Evolutionary conservation across 768 basidiomycete genomes (phyloP), one percentile per base, ranked within the genome.

Genomic region (Rhodotorula toruloides): DNA sequence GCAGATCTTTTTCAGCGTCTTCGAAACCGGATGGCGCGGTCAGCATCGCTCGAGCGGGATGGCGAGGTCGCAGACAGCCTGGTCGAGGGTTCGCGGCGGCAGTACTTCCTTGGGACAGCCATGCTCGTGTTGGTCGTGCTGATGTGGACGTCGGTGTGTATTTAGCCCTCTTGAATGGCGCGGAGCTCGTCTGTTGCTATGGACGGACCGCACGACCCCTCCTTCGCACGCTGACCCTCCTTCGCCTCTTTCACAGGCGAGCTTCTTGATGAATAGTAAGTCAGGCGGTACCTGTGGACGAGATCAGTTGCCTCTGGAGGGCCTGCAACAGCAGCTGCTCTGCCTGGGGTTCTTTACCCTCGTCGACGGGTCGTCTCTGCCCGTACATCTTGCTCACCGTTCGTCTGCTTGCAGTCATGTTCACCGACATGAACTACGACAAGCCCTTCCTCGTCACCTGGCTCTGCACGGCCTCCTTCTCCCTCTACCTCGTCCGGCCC

Each of bases 401-500:
- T 9, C 31, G 8, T 16, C 19, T 19, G 27, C 37, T n/a, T 44
- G 87, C 76, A 97, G 96, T 74, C 91, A 14, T 98, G 94, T 78
- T 80, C 92, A 92, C 86, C 67, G 63, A 83, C 78, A 37, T 66
- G 48, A n/a, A 36, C 50, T 72, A 61, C 55, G 46, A 52, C 64
- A 73, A 73, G 61, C 73, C 66, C 5, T 74, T 72, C 63, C 63
- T 72, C n/a, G 83, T 90, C 56, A 93, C 94, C 17, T 98, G 96
- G 75, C 80, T 94, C 75, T 91, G 87, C 78, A 97, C 93, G 2
- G 86, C 88, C 67, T 82, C 90, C n/a, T 98, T 98, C 75, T 79
- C 84, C 7, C 73, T 91, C 21, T 93, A 93, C 78, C 85, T 93
- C 37, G 48, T 74, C 44, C 36, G 58, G 32, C 66, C 69, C 3